phyloP scores from a whole-genome alignment of 2,329 filamentous ascomycete species.

The Cytospora mali region DNA sequence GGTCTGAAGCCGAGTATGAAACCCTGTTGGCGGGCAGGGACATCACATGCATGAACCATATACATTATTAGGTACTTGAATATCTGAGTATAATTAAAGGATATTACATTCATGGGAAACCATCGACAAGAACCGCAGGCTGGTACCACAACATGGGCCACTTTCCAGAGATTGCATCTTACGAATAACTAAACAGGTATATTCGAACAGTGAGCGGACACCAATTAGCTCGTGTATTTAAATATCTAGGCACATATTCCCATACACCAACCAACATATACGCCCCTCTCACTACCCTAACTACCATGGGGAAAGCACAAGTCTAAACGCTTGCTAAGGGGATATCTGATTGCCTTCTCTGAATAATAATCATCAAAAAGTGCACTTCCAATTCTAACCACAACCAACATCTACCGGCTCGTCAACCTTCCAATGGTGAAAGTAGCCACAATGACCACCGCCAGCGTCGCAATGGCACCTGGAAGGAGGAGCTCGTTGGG shows the following conservation, averaged over 20 bases:
- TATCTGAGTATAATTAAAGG: not conserved
- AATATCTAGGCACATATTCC: not conserved
- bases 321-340: constrained; percentile 28
- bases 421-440: constrained; percentile 80
- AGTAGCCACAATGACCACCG: constrained; percentile 89
- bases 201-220: not conserved
- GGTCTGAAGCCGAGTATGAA: not conserved
- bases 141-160: not conserved
- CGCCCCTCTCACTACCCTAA: constrained; percentile 14
- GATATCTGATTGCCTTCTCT: constrained; percentile 17
- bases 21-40: too few relatives aligned
- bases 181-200: not conserved
- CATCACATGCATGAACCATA: too few relatives aligned
- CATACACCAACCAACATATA: constrained; percentile 2
- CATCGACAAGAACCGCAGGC: not conserved
- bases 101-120: not conserved
- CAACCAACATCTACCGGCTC: constrained; percentile 46
- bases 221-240: not conserved
- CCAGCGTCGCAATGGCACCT: constrained; percentile 92
- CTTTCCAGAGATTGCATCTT: not conserved
- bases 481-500: constrained; percentile 93
- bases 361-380: not conserved
- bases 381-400: not conserved
- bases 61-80: not conserved
- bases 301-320: constrained; percentile 3